Evolutionary conservation across 2,329 filamentous ascomycete genomes (phyloP).

Genomic region (Lojkania enalia): DNA sequence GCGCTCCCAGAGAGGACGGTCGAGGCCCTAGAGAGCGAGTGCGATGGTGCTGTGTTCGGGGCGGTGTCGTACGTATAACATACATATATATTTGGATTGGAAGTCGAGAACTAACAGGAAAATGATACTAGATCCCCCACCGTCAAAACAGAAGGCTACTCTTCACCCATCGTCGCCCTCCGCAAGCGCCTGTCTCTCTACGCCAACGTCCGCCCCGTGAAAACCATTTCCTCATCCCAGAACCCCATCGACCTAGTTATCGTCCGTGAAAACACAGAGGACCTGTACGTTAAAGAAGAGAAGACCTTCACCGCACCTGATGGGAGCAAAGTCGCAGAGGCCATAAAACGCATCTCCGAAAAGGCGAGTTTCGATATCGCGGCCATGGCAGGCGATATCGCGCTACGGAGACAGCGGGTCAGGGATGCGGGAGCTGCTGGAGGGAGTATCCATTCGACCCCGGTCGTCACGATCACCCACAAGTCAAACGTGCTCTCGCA

Average conservation of each 20-base stretch:
- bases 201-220: slow-evolving; percentile 96
- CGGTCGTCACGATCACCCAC: slow-evolving; percentile 94
- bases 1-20: slow-evolving; percentile 92
- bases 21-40: slow-evolving; percentile 83
- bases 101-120: background rate
- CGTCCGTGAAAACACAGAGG: slow-evolving; percentile 97
- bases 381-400: slow-evolving; percentile 92
- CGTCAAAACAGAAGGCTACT: slow-evolving; percentile 90
- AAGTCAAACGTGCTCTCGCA: slow-evolving; percentile 97
- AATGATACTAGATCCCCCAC: slow-evolving; percentile 62
- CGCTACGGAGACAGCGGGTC: slow-evolving; percentile 80
- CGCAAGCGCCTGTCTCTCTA: slow-evolving; percentile 95
- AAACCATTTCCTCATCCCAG: slow-evolving; percentile 69
- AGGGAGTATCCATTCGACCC: slow-evolving; percentile 64
- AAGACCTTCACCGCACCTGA: slow-evolving; percentile 74
- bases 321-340: slow-evolving; percentile 84
- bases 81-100: background rate
- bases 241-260: slow-evolving; percentile 92
- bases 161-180: slow-evolving; percentile 92
- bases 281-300: slow-evolving; percentile 97
- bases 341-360: slow-evolving; percentile 95
- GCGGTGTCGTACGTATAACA: slow-evolving; percentile 70
- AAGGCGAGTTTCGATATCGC: slow-evolving; percentile 84
- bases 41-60: slow-evolving; percentile 94
- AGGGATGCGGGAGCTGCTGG: slow-evolving; percentile 57